Base-by-base conservation (phyloP, 2,329 filamentous ascomycete species). In the Sordariomycetes sp. region DNA sequence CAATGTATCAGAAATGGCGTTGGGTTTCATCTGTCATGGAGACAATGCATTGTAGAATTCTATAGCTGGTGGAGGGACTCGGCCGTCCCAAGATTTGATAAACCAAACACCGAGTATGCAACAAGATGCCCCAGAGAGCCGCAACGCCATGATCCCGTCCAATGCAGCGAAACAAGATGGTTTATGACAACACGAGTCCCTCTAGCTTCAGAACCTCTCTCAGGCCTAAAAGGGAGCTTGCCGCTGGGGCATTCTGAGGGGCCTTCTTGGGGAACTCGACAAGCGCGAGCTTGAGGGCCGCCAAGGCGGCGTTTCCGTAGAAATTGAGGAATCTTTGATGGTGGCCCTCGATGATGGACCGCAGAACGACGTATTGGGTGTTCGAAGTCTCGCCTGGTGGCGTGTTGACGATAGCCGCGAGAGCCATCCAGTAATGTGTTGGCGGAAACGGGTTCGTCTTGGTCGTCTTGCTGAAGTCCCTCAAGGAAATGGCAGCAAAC, bases 401-500 rank as follows among this genome's bases (percentile, higher is more conserved):
- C 0, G 85, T 82, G 52, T 86, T 87, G 50, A 88, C 63, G 24
- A 96, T 84, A 28, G 69, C 69, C 1, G 86, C 76, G 37, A 96
- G 63, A 1, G 82, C 71, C 24, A 67, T 70, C 92, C 92, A 98
- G 64, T 92, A 96, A 36, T 88, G 70, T 0, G 68, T 70, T 32
- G 83, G 84, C 4, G 81, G 87, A 58, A 75, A 92, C 0, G 81
- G 87, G 45, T 88, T 88, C 30, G 63, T 66, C 42, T 78, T 78
- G 25, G 67, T 64, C 2, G 79, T 74, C 42, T 74, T 80, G 41
- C 74, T 75, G 50, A 93, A 94, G 53, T 93, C 86, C 31, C 90
- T 79, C 8, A 95, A 66, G 2, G 86, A 77, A 24, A 96, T 68
- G 2, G 88, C 77, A 0, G 87, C 85, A 50, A 82, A 98, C 0